Evolutionary conservation across 1,284 basidiomycete genomes (phyloP).

Genomic region (Gomphus sp.): DNA sequence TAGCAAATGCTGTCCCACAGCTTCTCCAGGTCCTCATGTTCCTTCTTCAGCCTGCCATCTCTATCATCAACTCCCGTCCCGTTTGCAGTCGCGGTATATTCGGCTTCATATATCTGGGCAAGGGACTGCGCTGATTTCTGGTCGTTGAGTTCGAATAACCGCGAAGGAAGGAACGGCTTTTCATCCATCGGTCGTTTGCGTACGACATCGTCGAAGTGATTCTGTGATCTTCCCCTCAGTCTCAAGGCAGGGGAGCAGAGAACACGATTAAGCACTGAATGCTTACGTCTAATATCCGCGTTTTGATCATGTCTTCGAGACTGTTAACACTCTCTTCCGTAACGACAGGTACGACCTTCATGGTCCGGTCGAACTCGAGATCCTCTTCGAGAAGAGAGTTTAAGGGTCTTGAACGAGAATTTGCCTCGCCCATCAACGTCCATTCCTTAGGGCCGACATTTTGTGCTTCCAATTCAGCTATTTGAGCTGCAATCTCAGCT

Average conservation of each 20-base stretch:
- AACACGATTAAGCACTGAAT: background rate
- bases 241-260: background rate
- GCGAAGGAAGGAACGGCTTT: constrained; percentile 85
- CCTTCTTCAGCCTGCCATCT: constrained; percentile 82
- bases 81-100: constrained; percentile 65
- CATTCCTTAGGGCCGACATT: constrained; percentile 75
- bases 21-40: constrained; percentile 80
- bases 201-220: constrained; percentile 86
- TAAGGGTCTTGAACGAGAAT: constrained; percentile 73
- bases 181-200: constrained; percentile 72
- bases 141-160: constrained; percentile 85
- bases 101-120: constrained; percentile 94
- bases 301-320: constrained; percentile 90
- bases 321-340: constrained; percentile 82
- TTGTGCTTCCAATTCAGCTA: constrained; percentile 58
- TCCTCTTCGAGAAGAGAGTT: constrained; percentile 93
- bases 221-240: constrained; percentile 17
- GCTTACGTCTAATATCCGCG: constrained; percentile 72
- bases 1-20: constrained; percentile 82
- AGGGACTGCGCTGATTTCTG: constrained; percentile 82
- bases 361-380: constrained; percentile 87
- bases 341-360: constrained; percentile 82
- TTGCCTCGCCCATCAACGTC: constrained; percentile 90
- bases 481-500: constrained; percentile 54
- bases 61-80: constrained; percentile 60